These are phyloP conservation scores for Melanopsichium pennsylvanicum DNA, from an alignment of 1,284 basidiomycete genomes.

Conservation along the genomic window DNA sequence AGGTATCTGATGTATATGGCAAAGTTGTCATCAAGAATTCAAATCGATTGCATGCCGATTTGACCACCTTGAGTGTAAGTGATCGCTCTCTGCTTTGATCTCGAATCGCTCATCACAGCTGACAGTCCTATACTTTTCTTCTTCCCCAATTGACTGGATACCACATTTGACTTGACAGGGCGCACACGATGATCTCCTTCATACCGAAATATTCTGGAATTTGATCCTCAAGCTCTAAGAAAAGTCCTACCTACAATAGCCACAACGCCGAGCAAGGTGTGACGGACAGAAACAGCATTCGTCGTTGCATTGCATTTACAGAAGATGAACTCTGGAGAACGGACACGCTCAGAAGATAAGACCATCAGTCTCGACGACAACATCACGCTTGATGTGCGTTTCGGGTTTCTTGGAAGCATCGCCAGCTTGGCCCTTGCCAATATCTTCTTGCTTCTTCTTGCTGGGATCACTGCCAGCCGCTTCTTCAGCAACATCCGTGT, in stretches of 20 bases:
- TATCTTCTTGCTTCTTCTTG: constrained; percentile 1
- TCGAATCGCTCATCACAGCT: too few species aligned
- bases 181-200: constrained; percentile 32
- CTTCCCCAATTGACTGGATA: too few species aligned
- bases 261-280: too few species aligned
- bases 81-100: too few species aligned
- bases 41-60: constrained; percentile 9
- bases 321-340: background rate
- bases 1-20: constrained; percentile 10
- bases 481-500: too few species aligned
- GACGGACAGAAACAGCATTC: too few species aligned
- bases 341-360: constrained; percentile 10
- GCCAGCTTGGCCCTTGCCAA: too few species aligned
- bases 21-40: constrained; percentile 8
- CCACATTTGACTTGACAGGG: constrained; percentile 3
- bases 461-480: too few species aligned
- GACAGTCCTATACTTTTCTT: too few species aligned
- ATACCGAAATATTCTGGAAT: constrained; percentile 33
- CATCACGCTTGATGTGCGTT: constrained; percentile 6
- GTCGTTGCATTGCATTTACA: background rate
- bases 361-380: background rate
- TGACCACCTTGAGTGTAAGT: constrained; percentile 22
- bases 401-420: background rate
- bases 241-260: too few species aligned
- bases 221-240: constrained; percentile 11